These are phyloP conservation scores for Ustilaginoidea virens DNA, from an alignment of 2,329 filamentous ascomycete species.

Conservation along the genomic window DNA sequence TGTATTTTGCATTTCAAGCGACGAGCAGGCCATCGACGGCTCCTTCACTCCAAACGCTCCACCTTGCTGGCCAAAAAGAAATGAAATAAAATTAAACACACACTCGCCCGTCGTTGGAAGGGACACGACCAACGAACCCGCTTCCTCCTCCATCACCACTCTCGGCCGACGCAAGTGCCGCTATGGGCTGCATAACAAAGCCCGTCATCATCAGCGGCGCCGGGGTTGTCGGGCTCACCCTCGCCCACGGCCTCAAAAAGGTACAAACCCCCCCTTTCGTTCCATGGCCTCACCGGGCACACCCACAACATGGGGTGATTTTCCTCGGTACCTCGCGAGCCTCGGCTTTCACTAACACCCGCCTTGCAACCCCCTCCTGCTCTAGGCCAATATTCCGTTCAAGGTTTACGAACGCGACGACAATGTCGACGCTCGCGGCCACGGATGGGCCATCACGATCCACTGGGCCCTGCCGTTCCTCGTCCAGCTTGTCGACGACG, in stretches of 20 bases:
- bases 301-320: constrained; percentile 17
- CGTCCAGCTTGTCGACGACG: constrained; percentile 10
- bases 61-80: no score
- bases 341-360: not conserved
- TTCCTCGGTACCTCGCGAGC: not conserved
- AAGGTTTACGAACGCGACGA: constrained; percentile 16
- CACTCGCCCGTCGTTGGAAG: no score
- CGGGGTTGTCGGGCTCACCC: constrained; percentile 20
- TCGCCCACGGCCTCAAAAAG: constrained; percentile 22
- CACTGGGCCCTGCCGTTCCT: constrained; percentile 35
- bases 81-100: no score
- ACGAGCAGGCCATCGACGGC: no score
- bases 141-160: not conserved
- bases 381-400: constrained; percentile 15
- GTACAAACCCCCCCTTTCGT: constrained; percentile 6
- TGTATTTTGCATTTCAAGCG: no score
- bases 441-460: constrained; percentile 45
- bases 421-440: constrained; percentile 14
- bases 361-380: not conserved
- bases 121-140: no score
- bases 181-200: constrained; percentile 6
- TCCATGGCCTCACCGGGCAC: constrained; percentile 10
- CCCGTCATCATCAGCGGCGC: constrained; percentile 22
- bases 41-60: no score
- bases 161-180: not conserved